phyloP scores from a whole-genome alignment of 441 rosid genomes.

The Pelargonium myrrhifolium region DNA sequence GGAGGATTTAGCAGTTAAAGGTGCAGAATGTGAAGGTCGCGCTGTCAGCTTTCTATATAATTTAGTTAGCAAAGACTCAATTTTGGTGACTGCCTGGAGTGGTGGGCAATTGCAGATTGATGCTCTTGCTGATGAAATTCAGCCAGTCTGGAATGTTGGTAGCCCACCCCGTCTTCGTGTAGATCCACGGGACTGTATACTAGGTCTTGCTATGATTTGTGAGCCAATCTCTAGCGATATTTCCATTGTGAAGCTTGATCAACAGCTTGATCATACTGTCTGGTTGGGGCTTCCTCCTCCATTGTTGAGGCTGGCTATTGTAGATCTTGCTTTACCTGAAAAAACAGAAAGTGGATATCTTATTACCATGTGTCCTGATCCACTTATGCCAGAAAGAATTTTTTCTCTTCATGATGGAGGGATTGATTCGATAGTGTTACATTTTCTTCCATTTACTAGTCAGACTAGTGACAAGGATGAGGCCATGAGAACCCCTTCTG shows the following conservation, averaged over 20 bases:
- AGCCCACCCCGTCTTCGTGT: conserved; percentile 69
- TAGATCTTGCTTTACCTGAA: conserved; percentile 81
- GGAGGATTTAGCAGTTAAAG: conserved; percentile 45
- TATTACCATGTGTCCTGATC: conserved; percentile 54
- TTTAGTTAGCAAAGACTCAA: conserved; percentile 77
- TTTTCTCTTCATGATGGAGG: conserved; percentile 77
- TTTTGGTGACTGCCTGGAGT: conserved; percentile 93
- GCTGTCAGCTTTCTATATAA: conserved; percentile 76
- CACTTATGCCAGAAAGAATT: conserved; percentile 76
- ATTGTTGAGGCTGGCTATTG: conserved; percentile 74
- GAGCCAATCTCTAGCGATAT: conserved; percentile 45
- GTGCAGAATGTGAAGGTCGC: conserved; percentile 69
- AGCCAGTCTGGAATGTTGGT: conserved; percentile 78
- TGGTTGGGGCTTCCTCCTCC: conserved; percentile 94
- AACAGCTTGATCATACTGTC: conserved; percentile 53
- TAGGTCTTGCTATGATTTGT: conserved; percentile 86
- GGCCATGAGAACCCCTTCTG: conserved; percentile 61
- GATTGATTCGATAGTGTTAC: conserved; percentile 73
- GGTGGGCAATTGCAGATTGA: conserved; percentile 89
- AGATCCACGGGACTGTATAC: conserved; percentile 43
- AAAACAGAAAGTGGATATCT: conserved; percentile 38
- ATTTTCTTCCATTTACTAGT: conserved; percentile 91
- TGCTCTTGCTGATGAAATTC: conserved; percentile 93
- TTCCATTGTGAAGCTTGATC: conserved; percentile 45
- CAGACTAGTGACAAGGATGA: conserved; percentile 72